Evolutionary conservation across 169 alveolate species (phyloP).

Genomic region (Theileria annulata): DNA sequence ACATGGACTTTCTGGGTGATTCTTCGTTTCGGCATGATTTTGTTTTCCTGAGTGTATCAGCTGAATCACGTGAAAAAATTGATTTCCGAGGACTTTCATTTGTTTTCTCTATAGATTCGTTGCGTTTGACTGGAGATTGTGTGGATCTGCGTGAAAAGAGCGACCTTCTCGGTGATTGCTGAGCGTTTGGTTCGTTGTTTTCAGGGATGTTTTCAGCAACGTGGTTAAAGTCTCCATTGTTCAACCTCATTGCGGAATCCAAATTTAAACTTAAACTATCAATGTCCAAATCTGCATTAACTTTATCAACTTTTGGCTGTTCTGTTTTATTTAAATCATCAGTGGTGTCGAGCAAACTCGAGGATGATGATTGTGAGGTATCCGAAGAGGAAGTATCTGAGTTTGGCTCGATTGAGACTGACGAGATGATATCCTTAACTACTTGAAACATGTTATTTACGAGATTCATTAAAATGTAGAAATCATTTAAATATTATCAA

Average conservation of each 20-base stretch:
- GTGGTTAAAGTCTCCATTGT: background rate
- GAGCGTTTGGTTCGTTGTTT: background rate
- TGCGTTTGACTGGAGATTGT: background rate
- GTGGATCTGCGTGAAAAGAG: background rate
- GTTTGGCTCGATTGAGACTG: constrained; percentile 7
- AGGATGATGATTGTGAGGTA: background rate
- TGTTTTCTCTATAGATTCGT: too few species aligned
- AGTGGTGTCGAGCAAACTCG: background rate
- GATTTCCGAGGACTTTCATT: too few species aligned
- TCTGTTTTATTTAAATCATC: background rate
- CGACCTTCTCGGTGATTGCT: background rate
- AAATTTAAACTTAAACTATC: background rate
- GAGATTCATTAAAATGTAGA: background rate
- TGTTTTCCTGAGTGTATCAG: background rate
- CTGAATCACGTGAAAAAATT: background rate
- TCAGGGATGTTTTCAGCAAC: background rate
- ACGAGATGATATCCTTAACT: constrained; percentile 2
- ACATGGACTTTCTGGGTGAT: background rate
- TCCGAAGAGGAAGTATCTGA: constrained; percentile 4
- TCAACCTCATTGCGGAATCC: background rate
- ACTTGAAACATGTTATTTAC: background rate
- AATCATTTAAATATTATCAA: too few species aligned
- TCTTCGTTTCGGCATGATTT: background rate
- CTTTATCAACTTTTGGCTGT: background rate
- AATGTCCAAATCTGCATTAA: background rate